Percentiles rank a stretch among this genome's conserved stretches.
Evolutionary conservation across 2,329 filamentous ascomycete genomes (phyloP).

Genomic region (Epichloe elymi): DNA sequence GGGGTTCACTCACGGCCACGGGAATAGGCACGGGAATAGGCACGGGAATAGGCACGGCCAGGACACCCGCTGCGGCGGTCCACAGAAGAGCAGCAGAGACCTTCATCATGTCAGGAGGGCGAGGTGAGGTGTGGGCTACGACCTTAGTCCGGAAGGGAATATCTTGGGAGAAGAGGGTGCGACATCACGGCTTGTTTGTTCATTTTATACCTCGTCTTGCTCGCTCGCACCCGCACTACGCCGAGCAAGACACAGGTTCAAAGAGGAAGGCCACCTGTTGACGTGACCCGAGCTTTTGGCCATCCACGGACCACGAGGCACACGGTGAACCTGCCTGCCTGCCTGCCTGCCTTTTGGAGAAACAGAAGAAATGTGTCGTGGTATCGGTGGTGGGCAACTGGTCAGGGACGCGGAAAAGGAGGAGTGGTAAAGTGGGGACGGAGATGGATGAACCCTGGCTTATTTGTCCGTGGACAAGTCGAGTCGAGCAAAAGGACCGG

Average conservation of each 20-base stretch:
- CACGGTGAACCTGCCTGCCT: too few relatives aligned
- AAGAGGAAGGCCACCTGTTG: neutral
- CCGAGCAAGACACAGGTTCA: neutral
- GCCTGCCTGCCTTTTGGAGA: neutral
- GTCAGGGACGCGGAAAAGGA: too few relatives aligned
- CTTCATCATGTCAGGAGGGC: slow-evolving; percentile 15
- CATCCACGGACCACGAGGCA: too few relatives aligned
- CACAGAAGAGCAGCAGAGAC: slow-evolving; percentile 15
- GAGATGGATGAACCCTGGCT: neutral
- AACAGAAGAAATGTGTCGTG: neutral
- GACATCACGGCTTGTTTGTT: too few relatives aligned
- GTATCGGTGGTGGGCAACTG: too few relatives aligned
- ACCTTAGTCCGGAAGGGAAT: too few relatives aligned
- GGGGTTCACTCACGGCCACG: slow-evolving; percentile 11
- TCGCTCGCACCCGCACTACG: too few relatives aligned
- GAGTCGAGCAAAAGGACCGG: too few relatives aligned
- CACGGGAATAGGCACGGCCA: slow-evolving; percentile 16
- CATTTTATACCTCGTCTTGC: too few relatives aligned
- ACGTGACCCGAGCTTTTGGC: too few relatives aligned
- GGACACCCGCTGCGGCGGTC: slow-evolving; percentile 12
- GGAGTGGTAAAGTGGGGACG: neutral
- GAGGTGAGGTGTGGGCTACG: too few relatives aligned
- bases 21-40: slow-evolving; percentile 9
- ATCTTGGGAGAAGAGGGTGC: too few relatives aligned
- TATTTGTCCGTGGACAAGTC: neutral